Conservation (phyloP, 768 basidiomycete genomes). For the Podaxis sp. region DNA sequence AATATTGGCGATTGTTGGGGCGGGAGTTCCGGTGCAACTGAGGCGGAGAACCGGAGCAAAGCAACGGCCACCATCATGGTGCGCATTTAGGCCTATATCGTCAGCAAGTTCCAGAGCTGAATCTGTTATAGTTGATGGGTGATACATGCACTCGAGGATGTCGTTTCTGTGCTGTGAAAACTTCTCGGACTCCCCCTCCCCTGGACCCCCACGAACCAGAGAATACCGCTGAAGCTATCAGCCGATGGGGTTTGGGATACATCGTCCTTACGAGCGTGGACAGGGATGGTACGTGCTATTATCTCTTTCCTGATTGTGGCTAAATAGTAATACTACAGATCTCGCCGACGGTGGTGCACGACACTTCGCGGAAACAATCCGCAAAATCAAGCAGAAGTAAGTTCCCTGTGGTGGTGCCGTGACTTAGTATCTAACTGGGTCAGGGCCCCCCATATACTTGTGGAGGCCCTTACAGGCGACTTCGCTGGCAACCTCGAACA, state of each 20-base stretch:
- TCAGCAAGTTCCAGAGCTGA: slow-evolving; percentile 2
- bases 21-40: slow-evolving; percentile 65
- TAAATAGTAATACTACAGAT: slow-evolving; percentile 47
- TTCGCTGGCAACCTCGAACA: slow-evolving; percentile 79
- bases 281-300: slow-evolving; percentile 73
- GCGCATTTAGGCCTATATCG: slow-evolving; percentile 18
- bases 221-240: slow-evolving; percentile 97
- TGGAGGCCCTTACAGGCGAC: slow-evolving; percentile 96
- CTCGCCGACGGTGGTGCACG: slow-evolving; percentile 88
- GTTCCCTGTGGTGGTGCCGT: slow-evolving; percentile 18
- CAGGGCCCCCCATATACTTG: slow-evolving; percentile 92
- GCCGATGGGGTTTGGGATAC: slow-evolving; percentile 96
- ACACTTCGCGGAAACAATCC: slow-evolving; percentile 95
- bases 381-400: slow-evolving; percentile 93
- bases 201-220: slow-evolving; percentile 97
- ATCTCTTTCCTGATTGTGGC: background rate
- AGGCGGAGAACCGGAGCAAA: slow-evolving; percentile 70
- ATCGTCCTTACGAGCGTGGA: slow-evolving; percentile 97
- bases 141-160: slow-evolving; percentile 98
- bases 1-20: slow-evolving; percentile 99
- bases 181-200: slow-evolving; percentile 83
- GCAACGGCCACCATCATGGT: slow-evolving; percentile 99
- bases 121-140: slow-evolving; percentile 82
- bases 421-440: slow-evolving; percentile 8
- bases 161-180: slow-evolving; percentile 97